Percentiles rank a stretch among this genome's conserved stretches.
Conservation (phyloP, 2,329 filamentous ascomycete genomes). For the Bisporella sp. region DNA sequence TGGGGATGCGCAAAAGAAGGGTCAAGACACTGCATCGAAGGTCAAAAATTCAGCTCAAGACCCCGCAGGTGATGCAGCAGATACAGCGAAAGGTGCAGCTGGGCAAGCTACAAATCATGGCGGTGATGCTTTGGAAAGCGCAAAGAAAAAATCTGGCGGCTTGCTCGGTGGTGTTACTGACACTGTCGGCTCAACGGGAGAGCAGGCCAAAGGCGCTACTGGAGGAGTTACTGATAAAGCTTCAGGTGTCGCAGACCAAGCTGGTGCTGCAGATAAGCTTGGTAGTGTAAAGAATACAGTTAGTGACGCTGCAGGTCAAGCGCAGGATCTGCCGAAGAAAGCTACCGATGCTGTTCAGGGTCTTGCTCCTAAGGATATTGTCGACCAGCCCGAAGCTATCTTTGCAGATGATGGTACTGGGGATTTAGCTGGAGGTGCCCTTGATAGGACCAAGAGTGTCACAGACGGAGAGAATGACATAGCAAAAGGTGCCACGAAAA, state of each 20-base stretch:
- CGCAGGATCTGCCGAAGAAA: background rate
- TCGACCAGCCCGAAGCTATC: conserved; percentile 1
- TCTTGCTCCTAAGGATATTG: background rate
- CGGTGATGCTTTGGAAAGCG: background rate
- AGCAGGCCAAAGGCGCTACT: conserved; percentile 2
- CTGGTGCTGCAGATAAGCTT: background rate
- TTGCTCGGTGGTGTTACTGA: background rate
- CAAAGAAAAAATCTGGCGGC: background rate
- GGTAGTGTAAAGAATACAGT: background rate
- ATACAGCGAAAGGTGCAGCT: background rate
- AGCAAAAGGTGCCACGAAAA: background rate
- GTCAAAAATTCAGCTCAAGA: background rate
- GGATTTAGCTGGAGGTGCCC: background rate
- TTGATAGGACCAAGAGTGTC: background rate
- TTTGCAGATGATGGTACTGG: conserved; percentile 5
- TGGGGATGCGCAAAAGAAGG: background rate
- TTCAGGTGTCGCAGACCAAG: background rate
- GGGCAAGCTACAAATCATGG: background rate
- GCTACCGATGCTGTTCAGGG: background rate
- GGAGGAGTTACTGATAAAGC: background rate
- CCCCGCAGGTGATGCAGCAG: background rate
- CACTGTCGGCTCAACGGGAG: background rate
- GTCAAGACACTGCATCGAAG: background rate
- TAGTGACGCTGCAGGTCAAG: background rate
- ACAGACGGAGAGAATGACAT: conserved; percentile 2